A percentile compares a stretch with the other conserved stretches of the same genome.
Conservation (phyloP, 2,329 filamentous ascomycete genomes). For the Annulohypoxylon truncatum region DNA sequence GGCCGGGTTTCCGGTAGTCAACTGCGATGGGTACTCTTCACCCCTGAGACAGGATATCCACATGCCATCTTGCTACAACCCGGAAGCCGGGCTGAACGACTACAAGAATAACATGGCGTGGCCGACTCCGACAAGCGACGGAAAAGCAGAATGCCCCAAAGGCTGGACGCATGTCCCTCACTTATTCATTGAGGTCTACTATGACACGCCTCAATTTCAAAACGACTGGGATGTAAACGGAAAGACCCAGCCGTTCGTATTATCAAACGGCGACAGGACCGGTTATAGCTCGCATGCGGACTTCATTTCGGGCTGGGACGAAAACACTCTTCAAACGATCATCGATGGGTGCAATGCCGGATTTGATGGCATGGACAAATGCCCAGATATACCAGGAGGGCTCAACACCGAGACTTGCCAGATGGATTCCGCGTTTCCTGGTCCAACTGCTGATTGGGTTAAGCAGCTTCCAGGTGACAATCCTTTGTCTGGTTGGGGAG, state of each 20-base stretch:
- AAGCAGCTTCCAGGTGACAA: constrained; percentile 65
- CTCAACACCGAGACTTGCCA: constrained; percentile 63
- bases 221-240: constrained; percentile 63
- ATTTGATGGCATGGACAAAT: constrained; percentile 69
- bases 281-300: constrained; percentile 77
- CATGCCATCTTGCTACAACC: constrained; percentile 79
- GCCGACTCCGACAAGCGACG: constrained; percentile 61
- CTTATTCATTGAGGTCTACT: constrained; percentile 69
- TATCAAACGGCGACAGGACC: constrained; percentile 75
- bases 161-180: constrained; percentile 67
- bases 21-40: constrained; percentile 71
- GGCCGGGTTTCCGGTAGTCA: constrained; percentile 73
- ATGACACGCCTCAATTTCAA: constrained; percentile 63
- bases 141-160: constrained; percentile 64
- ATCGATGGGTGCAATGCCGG: constrained; percentile 73
- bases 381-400: constrained; percentile 65
- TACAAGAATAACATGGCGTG: constrained; percentile 73
- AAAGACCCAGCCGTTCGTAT: constrained; percentile 71
- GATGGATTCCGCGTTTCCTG: constrained; percentile 59
- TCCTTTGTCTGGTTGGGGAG: constrained; percentile 62
- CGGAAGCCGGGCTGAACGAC: constrained; percentile 66
- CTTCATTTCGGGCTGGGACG: constrained; percentile 79
- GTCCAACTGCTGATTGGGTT: constrained; percentile 57
- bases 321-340: constrained; percentile 70
- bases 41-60: constrained; percentile 73